Conservation (phyloP, 768 basidiomycete species). For the Mycena vitilis region DNA sequence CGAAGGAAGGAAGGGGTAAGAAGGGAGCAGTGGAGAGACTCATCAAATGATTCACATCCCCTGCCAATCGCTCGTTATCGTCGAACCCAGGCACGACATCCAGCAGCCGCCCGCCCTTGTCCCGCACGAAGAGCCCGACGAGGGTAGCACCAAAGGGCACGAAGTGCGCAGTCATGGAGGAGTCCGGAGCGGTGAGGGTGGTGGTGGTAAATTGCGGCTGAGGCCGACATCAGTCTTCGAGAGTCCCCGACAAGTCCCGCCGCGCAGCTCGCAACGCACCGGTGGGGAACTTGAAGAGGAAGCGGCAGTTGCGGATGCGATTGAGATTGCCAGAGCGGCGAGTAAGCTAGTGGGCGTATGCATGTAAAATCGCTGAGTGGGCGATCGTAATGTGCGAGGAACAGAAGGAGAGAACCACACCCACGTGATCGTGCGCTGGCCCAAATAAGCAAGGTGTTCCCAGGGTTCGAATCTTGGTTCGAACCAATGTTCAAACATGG, state of each 20-base stretch:
- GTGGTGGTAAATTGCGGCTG: conserved; percentile 58
- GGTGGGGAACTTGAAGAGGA: too few species aligned
- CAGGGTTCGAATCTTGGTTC: not conserved
- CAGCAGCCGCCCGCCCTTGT: conserved; percentile 57
- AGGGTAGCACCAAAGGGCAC: conserved; percentile 65
- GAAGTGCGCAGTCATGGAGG: conserved; percentile 68
- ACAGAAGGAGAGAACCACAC: not conserved
- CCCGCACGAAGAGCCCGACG: conserved; percentile 67
- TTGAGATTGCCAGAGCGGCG: too few species aligned
- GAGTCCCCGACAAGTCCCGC: too few species aligned
- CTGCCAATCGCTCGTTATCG: conserved; percentile 56
- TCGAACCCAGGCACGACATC: conserved; percentile 72
- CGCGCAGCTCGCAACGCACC: too few species aligned
- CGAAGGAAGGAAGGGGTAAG: too few species aligned
- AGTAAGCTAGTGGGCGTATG: not conserved
- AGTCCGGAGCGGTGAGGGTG: conserved; percentile 61
- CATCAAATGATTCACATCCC: conserved; percentile 60
- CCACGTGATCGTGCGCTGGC: not conserved
- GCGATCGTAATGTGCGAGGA: not conserved
- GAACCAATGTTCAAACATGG: too few species aligned
- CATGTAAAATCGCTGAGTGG: not conserved
- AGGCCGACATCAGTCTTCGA: not conserved
- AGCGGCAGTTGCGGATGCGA: too few species aligned
- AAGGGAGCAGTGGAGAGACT: conserved; percentile 26
- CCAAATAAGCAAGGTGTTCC: not conserved